Conservation (phyloP, 805 yeast species). For the Tetrapisispora taiwanensis region DNA sequence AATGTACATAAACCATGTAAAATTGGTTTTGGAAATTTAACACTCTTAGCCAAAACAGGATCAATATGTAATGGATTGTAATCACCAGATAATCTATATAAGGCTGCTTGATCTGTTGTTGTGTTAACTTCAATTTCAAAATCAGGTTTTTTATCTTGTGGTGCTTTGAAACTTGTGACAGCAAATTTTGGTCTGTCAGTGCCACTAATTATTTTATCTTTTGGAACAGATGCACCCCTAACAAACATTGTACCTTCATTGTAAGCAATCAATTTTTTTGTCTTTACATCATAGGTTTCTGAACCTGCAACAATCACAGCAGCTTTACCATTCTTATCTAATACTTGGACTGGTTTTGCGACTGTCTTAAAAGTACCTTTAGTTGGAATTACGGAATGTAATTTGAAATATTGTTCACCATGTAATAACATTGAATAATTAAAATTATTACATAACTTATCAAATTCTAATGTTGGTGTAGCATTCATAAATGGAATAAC, state of each 20-base stretch:
- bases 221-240: constrained; percentile 54
- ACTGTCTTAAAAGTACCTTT: constrained; percentile 53
- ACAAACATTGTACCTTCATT: constrained; percentile 80
- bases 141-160: constrained; percentile 51
- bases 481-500: constrained; percentile 75
- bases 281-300: constrained; percentile 53
- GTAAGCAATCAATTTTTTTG: constrained; percentile 63
- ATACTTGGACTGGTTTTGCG: constrained; percentile 57
- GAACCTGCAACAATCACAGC: constrained; percentile 63
- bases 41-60: constrained; percentile 80
- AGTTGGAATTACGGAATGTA: constrained; percentile 66
- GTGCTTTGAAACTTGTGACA: constrained; percentile 51
- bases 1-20: constrained; percentile 85
- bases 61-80: constrained; percentile 93
- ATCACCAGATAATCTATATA: constrained; percentile 89
- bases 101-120: constrained; percentile 66
- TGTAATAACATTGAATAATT: constrained; percentile 84
- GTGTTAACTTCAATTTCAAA: constrained; percentile 51
- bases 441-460: constrained; percentile 62
- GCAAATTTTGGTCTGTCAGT: constrained; percentile 51
- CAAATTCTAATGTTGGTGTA: constrained; percentile 46
- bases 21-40: constrained; percentile 76
- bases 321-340: constrained; percentile 82
- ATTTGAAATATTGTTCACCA: constrained; percentile 86
- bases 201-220: constrained; percentile 39